Percentiles rank a stretch among this genome's conserved stretches.
Conservation (phyloP, 108 stramenopile species). For the Cylindrotheca closterium region DNA sequence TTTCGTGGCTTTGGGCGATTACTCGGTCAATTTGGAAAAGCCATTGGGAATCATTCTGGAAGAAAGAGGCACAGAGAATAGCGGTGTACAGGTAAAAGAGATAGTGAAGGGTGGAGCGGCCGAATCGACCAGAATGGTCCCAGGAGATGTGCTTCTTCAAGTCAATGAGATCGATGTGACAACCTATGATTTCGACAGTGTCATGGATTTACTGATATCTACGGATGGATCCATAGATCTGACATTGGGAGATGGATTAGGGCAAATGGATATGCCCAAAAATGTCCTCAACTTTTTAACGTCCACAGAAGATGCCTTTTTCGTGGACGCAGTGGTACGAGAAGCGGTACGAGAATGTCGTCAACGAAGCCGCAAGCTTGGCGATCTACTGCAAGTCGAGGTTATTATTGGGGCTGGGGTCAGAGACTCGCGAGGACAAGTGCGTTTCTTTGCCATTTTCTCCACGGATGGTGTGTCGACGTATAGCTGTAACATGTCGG, state of each 20-base stretch:
- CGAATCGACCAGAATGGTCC: constrained; percentile 10
- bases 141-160: constrained; percentile 19
- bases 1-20: constrained; percentile 31
- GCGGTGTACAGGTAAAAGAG: constrained; percentile 25
- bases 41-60: constrained; percentile 41
- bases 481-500: constrained; percentile 33
- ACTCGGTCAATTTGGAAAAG: constrained; percentile 24
- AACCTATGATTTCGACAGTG: constrained; percentile 25
- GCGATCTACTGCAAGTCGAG: constrained; percentile 37
- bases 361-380: constrained; percentile 20
- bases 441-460: constrained; percentile 44
- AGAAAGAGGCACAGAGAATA: constrained; percentile 12
- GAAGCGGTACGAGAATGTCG: constrained; percentile 29
- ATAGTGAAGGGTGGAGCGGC: constrained; percentile 20
- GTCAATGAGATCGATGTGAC: constrained; percentile 25
- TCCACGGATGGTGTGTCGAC: constrained; percentile 37
- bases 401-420: constrained; percentile 34
- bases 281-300: constrained; percentile 26
- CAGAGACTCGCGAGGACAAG: constrained; percentile 16
- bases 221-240: too few relatives aligned
- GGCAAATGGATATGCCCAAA: constrained; percentile 33
- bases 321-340: constrained; percentile 32
- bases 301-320: constrained; percentile 27
- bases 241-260: constrained; percentile 31
- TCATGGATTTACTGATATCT: constrained; percentile 28